Percentiles rank a stretch among this genome's conserved stretches.
phyloP scores from a whole-genome alignment of 139 green algal genomes.

The Monoraphidium neglectum region DNA sequence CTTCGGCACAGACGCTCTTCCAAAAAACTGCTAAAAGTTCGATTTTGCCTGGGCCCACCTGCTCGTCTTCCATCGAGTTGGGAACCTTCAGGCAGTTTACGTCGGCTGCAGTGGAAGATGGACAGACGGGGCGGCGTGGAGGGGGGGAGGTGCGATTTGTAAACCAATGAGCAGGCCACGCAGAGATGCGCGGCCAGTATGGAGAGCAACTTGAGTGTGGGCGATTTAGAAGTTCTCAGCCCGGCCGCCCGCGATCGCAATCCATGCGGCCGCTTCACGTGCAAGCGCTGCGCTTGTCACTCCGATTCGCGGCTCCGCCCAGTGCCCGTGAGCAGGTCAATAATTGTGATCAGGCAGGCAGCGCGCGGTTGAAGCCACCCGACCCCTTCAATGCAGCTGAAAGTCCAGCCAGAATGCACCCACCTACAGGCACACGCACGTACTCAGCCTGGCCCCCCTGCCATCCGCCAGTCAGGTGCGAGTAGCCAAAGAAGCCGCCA shows the following conservation, averaged over 20 bases:
- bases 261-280: too few species aligned
- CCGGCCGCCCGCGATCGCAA: too few species aligned
- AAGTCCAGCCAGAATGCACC: too few species aligned
- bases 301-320: too few species aligned
- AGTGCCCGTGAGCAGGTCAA: too few species aligned
- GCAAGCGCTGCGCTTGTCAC: too few species aligned
- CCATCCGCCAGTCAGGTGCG: slow-evolving; percentile 64
- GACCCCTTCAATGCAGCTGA: too few species aligned
- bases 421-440: slow-evolving; percentile 65
- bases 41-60: slow-evolving; percentile 9
- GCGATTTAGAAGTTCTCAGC: too few species aligned
- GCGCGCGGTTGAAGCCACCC: too few species aligned
- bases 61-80: slow-evolving; percentile 33
- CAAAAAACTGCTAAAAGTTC: background rate
- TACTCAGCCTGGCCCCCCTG: slow-evolving; percentile 79
- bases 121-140: background rate
- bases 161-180: background rate
- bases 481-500: slow-evolving; percentile 53
- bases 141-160: background rate
- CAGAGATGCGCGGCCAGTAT: background rate
- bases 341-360: too few species aligned
- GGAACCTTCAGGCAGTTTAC: slow-evolving; percentile 66
- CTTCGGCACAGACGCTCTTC: too few species aligned
- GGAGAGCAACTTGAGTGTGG: too few species aligned
- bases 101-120: slow-evolving; percentile 52